Base-by-base conservation (phyloP, 2,329 filamentous ascomycete species). In the Cytospora mali region DNA sequence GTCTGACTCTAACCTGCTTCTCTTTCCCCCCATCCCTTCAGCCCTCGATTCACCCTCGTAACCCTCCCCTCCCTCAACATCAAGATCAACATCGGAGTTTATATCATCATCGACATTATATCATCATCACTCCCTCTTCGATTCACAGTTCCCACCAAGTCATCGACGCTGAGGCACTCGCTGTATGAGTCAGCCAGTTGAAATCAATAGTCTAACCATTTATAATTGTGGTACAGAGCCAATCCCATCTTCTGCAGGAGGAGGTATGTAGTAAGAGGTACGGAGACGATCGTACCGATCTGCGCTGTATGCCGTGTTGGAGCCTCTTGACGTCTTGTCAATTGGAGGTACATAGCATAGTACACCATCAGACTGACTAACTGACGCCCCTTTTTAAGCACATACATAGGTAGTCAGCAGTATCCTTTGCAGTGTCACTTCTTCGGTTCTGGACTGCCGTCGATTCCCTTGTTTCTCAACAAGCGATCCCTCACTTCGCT, bases 171-270 rank as follows among this genome's bases (percentile, higher is more conserved):
- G 57, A 62, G 50, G 51, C 52, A 60, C 35, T 62, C 53, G 54
- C 55, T 51, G 58, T 72, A 69, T 70, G 70, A 72, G 69, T 72
- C 71, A 72, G 72, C 72, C 61, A 67, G 46, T 70, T 70, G 71
- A 70, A 64, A 66, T 71, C 69, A 66, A 69, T 69, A 67, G 64
- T 68, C 21, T 10, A 4, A 11, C n/a, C 4, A 21, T 21, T n/a
- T 23, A 6, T 66, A 68, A n/a, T 64, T 63, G 61, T 67, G 64
- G 66, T 62, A 64, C 28, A 64, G 59, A 60, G 62, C 62, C 42
- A 23, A 23, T 9, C 13, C n/a, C 9, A 28, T 27, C 35, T 18
- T n/a, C 42, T 46, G 42, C 42, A 46, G n/a, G n/a, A n/a, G n/a
- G n/a, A n/a, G 42, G 42, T 46, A 46, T 46, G 42, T 46, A 46